Evolutionary conservation across 148 eudicot genomes (phyloP).

Genomic region (Suaeda aralocaspica): DNA sequence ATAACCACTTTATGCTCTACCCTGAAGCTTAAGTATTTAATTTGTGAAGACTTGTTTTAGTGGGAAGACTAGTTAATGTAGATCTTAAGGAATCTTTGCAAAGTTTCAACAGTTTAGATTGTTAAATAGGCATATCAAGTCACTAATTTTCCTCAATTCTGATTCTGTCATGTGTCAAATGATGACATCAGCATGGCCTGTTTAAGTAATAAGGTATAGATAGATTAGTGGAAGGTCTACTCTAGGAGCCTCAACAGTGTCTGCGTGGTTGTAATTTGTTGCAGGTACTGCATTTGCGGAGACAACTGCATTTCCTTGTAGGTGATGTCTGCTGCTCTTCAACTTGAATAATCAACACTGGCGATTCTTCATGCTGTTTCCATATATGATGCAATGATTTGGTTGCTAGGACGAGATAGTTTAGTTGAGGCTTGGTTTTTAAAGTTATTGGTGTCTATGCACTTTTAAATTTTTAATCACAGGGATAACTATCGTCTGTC

Average conservation of each 20-base stretch:
- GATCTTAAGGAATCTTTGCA: not conserved
- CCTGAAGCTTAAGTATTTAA: not conserved
- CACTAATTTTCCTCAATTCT: no score
- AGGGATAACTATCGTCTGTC: no score
- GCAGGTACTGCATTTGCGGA: constrained; percentile 43
- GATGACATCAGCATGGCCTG: not conserved
- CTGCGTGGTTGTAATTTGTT: not conserved
- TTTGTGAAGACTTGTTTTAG: not conserved
- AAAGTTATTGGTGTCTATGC: not conserved
- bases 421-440: not conserved
- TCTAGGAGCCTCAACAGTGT: not conserved
- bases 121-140: not conserved
- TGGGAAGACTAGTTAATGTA: not conserved
- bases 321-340: constrained; percentile 22
- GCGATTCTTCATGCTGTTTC: not conserved
- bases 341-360: not conserved
- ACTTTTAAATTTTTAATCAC: not conserved
- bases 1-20: not conserved
- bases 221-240: not conserved
- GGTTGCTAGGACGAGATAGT: not conserved
- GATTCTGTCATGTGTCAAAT: no score
- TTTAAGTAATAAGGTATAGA: no score
- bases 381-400: not conserved
- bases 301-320: constrained; percentile 34
- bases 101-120: not conserved